Percentiles rank a stretch among this genome's conserved stretches.
Evolutionary conservation across 2,329 filamentous ascomycete genomes (phyloP).

Genomic region (Aureobasidium musti): DNA sequence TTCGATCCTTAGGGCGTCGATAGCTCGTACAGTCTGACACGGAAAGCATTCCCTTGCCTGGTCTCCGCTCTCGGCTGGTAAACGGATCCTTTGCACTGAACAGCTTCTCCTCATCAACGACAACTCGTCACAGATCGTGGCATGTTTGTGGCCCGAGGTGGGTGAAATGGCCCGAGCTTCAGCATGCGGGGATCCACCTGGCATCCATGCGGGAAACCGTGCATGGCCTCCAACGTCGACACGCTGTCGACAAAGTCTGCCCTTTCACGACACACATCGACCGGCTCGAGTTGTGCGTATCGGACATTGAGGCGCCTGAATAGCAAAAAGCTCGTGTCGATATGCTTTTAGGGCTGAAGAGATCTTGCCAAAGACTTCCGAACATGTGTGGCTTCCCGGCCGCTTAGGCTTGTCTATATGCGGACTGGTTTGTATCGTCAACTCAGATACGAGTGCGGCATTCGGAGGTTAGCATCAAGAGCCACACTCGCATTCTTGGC

Average conservation of each 20-base stretch:
- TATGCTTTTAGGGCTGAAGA: neutral
- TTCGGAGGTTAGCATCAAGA: neutral
- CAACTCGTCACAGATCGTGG: neutral
- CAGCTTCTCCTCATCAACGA: neutral
- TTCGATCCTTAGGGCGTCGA: neutral
- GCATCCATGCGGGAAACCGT: slow-evolving; percentile 1
- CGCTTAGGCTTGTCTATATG: neutral
- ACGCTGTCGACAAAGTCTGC: slow-evolving; percentile 2
- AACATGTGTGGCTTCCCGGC: slow-evolving; percentile 4
- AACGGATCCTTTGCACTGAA: neutral
- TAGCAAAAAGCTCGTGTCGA: neutral
- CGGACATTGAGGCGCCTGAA: neutral
- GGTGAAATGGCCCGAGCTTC: neutral
- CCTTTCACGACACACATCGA: neutral
- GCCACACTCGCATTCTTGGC: neutral
- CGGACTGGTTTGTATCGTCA: neutral
- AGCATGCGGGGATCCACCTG: slow-evolving; percentile 1
- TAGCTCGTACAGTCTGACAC: slow-evolving; percentile 8
- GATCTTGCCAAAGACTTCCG: neutral
- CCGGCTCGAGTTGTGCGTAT: neutral
- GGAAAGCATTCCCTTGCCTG: neutral
- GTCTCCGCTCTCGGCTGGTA: neutral
- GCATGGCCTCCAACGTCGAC: neutral
- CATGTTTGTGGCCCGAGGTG: slow-evolving; percentile 9
- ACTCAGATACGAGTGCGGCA: neutral